A percentile compares a stretch with the other conserved stretches of the same genome.
Evolutionary conservation across 371 early-diverging fungal species (phyloP).

Genomic region (Synchytrium microbalum): DNA sequence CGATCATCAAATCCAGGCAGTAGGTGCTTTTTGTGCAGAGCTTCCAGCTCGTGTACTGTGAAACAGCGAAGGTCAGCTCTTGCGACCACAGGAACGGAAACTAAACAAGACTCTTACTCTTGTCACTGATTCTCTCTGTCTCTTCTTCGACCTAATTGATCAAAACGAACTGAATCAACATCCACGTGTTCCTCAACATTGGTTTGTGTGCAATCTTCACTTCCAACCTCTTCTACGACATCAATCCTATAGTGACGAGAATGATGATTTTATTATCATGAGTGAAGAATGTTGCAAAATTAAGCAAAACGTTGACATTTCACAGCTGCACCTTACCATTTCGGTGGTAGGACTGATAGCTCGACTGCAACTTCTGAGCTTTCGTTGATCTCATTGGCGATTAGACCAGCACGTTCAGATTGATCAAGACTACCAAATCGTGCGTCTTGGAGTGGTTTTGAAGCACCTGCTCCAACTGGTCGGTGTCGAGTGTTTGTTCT

Average conservation of each 20-base stretch:
- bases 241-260: conserved; percentile 59
- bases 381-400: conserved; percentile 32
- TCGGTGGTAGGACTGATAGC: conserved; percentile 72
- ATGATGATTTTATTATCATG: conserved; percentile 1
- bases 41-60: conserved; percentile 70
- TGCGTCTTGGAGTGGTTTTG: conserved; percentile 10
- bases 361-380: conserved; percentile 33
- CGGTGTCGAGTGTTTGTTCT: conserved; percentile 36
- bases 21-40: conserved; percentile 80
- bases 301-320: too few relatives aligned
- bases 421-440: conserved; percentile 16
- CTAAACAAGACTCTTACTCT: conserved; percentile 44
- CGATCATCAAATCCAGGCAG: conserved; percentile 92
- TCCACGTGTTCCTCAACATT: too few relatives aligned
- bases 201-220: background rate
- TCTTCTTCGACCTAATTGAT: conserved; percentile 33
- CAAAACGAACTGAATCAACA: background rate
- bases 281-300: background rate
- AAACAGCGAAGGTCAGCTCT: too few relatives aligned
- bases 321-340: conserved; percentile 52
- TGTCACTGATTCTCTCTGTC: conserved; percentile 42
- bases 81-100: background rate
- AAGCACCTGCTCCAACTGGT: conserved; percentile 26
- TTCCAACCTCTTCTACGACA: conserved; percentile 68
- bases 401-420: conserved; percentile 53